Percentiles rank a stretch among this genome's conserved stretches.
Evolutionary conservation across 2,329 filamentous ascomycete species (phyloP).

Genomic region (Colletotrichum acutatum): DNA sequence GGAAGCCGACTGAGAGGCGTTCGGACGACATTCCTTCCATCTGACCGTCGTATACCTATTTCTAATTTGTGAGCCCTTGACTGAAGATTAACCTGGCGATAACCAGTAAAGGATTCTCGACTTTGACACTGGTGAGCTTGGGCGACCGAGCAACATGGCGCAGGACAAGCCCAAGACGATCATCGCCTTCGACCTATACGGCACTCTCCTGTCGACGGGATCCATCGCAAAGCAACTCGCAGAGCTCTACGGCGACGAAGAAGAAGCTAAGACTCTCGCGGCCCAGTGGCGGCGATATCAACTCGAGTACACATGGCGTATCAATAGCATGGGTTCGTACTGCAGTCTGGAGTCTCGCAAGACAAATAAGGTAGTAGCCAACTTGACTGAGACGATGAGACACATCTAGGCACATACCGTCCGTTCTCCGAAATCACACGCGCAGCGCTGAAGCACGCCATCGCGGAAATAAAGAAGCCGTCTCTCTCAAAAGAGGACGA

Average conservation of each 20-base stretch:
- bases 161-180: constrained; percentile 48
- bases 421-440: constrained; percentile 72
- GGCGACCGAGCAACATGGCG: not conserved
- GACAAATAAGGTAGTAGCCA: not conserved
- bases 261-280: constrained; percentile 64
- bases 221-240: constrained; percentile 72
- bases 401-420: constrained; percentile 64
- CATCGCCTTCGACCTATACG: constrained; percentile 81
- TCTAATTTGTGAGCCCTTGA: not conserved
- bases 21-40: constrained; percentile 1
- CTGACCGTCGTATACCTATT: not conserved
- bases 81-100: not conserved
- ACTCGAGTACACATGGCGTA: constrained; percentile 81
- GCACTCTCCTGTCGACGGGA: constrained; percentile 77
- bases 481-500: constrained; percentile 56
- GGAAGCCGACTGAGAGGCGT: not conserved
- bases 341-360: not conserved
- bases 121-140: not conserved
- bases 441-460: constrained; percentile 70
- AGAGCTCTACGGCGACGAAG: constrained; percentile 65
- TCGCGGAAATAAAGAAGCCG: constrained; percentile 67
- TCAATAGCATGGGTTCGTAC: constrained; percentile 77
- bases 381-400: not conserved
- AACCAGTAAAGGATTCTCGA: not conserved
- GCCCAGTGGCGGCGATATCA: constrained; percentile 75